Percentiles rank a stretch among this genome's conserved stretches.
Evolutionary conservation across 306 rosid species (phyloP).

Genomic region (Pyrus communis): DNA sequence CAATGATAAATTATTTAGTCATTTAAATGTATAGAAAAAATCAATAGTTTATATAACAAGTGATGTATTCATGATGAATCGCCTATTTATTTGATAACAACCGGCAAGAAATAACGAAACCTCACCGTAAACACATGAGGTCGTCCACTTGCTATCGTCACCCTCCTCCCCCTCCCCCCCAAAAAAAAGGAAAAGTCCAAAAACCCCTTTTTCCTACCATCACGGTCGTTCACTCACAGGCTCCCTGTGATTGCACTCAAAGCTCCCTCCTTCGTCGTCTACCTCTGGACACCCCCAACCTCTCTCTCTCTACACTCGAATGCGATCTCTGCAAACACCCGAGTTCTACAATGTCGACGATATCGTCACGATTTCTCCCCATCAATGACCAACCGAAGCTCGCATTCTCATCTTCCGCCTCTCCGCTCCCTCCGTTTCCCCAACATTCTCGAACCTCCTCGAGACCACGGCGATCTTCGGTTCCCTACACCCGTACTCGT

Average conservation of each 20-base stretch:
- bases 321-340: neutral
- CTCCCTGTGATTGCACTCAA: neutral
- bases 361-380: conserved; percentile 25
- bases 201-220: neutral
- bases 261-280: neutral
- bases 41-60: neutral
- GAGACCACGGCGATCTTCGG: neutral
- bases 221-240: neutral
- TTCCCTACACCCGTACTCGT: conserved; percentile 3
- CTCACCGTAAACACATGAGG: neutral
- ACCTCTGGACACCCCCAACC: neutral
- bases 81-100: too few relatives aligned
- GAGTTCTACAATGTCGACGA: conserved; percentile 28
- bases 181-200: neutral
- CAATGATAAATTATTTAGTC: too few relatives aligned
- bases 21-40: too few relatives aligned
- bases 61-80: too few relatives aligned
- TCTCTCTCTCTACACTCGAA: neutral
- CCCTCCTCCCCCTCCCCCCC: neutral
- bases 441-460: neutral
- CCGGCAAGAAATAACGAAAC: neutral
- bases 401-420: conserved; percentile 13
- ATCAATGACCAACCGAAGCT: conserved; percentile 4
- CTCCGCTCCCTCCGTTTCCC: conserved; percentile 17
- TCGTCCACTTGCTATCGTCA: neutral